phyloP scores from a whole-genome alignment of 2,329 filamentous ascomycete species.

The Verticillium isaacii region DNA sequence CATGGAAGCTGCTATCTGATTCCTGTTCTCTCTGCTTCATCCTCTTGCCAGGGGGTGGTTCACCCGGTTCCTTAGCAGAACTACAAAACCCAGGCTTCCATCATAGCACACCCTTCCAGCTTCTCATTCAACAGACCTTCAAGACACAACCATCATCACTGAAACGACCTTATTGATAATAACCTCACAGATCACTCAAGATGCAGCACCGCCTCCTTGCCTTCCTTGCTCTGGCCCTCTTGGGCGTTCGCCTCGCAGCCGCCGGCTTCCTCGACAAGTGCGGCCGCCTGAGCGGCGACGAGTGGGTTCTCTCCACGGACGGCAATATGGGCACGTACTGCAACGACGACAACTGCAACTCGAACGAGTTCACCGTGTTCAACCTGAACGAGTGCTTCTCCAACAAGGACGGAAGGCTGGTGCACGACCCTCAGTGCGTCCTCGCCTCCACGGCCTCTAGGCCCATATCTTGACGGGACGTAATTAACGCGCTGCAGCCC shows the following conservation, averaged over 20 bases:
- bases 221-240: not conserved
- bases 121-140: too few relatives aligned
- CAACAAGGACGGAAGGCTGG: slow-evolving; percentile 1
- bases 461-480: not conserved
- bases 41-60: too few relatives aligned
- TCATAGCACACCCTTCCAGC: too few relatives aligned
- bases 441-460: not conserved
- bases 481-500: not conserved
- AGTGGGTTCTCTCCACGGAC: slow-evolving; percentile 3
- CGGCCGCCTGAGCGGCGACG: slow-evolving; percentile 2
- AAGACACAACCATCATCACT: not conserved
- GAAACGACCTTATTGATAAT: not conserved
- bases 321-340: slow-evolving; percentile 8
- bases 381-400: slow-evolving; percentile 9
- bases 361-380: slow-evolving; percentile 1
- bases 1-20: too few relatives aligned
- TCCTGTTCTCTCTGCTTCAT: too few relatives aligned
- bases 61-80: too few relatives aligned
- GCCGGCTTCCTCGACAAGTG: slow-evolving; percentile 6
- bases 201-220: not conserved
- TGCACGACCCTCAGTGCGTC: not conserved
- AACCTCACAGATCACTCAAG: not conserved
- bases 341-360: slow-evolving; percentile 4
- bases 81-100: too few relatives aligned
- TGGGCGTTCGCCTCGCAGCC: not conserved